phyloP scores from a whole-genome alignment of 495 filamentous ascomycete species.

The Bathelium albidoporum region DNA sequence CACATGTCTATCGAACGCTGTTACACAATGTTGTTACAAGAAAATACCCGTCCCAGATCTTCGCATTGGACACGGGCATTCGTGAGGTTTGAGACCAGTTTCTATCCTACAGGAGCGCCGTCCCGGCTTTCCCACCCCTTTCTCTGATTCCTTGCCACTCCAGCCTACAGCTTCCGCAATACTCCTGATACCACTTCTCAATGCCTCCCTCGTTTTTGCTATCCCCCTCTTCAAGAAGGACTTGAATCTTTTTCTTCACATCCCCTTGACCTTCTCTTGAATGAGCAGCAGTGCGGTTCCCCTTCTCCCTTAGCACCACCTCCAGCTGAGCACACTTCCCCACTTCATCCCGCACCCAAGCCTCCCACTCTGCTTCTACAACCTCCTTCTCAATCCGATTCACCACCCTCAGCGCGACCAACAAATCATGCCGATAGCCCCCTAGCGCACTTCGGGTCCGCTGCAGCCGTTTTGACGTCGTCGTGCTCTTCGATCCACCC shows the following conservation, averaged over 20 bases:
- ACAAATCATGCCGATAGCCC: constrained; percentile 76
- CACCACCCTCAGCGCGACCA: constrained; percentile 82
- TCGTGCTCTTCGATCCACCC: background rate
- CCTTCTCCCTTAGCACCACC: constrained; percentile 32
- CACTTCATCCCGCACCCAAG: constrained; percentile 69
- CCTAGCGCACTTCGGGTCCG: constrained; percentile 73
- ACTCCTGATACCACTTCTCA: constrained; percentile 55
- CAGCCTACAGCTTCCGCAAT: constrained; percentile 61
- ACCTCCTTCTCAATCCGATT: constrained; percentile 83
- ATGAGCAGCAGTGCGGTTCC: constrained; percentile 20
- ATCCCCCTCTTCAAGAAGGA: constrained; percentile 10
- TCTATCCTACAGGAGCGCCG: background rate
- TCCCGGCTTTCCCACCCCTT: background rate
- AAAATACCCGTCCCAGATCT: too few relatives aligned
- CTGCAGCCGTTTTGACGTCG: constrained; percentile 46
- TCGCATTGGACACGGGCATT: too few relatives aligned
- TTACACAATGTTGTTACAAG: background rate
- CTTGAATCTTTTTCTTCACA: background rate
- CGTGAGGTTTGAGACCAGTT: too few relatives aligned
- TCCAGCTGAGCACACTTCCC: constrained; percentile 55
- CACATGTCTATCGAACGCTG: too few relatives aligned
- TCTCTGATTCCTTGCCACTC: constrained; percentile 32
- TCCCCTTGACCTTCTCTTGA: constrained; percentile 15
- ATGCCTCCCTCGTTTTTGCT: constrained; percentile 39
- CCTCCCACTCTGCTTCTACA: constrained; percentile 77